These are phyloP conservation scores for Colletotrichum sp. DNA, from an alignment of 2,329 filamentous ascomycete genomes.

Conservation along the genomic window DNA sequence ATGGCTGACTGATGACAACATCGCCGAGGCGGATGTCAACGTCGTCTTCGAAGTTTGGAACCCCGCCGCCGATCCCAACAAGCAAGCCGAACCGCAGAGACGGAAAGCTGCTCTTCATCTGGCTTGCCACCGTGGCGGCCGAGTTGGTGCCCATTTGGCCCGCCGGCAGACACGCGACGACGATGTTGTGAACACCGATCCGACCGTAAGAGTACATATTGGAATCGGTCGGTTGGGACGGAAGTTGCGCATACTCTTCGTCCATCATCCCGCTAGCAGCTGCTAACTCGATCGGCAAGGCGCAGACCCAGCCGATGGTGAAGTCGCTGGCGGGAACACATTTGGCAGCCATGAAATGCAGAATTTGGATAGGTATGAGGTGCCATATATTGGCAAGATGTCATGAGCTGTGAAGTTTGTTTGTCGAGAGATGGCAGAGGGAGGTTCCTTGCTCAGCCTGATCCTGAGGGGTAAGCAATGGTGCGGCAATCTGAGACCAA, in stretches of 20 bases:
- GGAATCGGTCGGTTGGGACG: neutral
- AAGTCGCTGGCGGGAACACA: too few relatives aligned
- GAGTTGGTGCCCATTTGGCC: neutral
- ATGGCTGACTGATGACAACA: slow-evolving; percentile 17
- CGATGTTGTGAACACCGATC: neutral
- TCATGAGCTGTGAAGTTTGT: too few relatives aligned
- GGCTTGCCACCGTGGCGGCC: neutral
- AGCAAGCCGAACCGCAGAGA: slow-evolving; percentile 17
- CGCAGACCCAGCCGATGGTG: too few relatives aligned
- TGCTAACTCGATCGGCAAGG: too few relatives aligned
- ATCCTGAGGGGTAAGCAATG: too few relatives aligned
- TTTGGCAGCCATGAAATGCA: too few relatives aligned
- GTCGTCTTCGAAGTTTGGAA: slow-evolving; percentile 8
- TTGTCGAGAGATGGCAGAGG: too few relatives aligned
- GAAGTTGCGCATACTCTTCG: neutral
- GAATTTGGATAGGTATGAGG: too few relatives aligned
- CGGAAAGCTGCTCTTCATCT: slow-evolving; percentile 20
- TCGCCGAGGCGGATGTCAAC: slow-evolving; percentile 33
- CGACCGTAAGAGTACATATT: neutral
- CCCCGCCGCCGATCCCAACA: slow-evolving; percentile 33
- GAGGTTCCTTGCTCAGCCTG: too few relatives aligned
- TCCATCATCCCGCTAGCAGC: slow-evolving; percentile 5
- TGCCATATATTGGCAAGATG: too few relatives aligned
- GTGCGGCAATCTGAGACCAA: too few relatives aligned
- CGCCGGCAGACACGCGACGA: neutral